Evolutionary conservation across 495 filamentous ascomycete species (phyloP).

Genomic region (Astrothelium subdiscretum): DNA sequence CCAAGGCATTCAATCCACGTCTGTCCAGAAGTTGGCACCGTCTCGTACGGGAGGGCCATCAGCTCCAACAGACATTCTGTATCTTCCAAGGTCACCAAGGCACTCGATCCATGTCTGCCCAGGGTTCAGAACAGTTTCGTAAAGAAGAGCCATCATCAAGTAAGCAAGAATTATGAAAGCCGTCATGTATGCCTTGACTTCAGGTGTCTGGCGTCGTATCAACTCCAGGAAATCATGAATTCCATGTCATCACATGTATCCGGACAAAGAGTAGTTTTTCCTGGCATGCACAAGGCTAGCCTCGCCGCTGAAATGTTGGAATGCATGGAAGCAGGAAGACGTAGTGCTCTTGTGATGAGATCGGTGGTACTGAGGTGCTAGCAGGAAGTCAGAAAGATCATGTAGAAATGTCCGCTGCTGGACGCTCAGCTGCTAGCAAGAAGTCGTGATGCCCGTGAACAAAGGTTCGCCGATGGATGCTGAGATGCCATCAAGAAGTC

Average conservation of each 20-base stretch:
- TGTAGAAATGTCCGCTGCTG: slow-evolving; percentile 55
- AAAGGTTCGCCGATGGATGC: slow-evolving; percentile 56
- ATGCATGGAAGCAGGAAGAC: too few relatives aligned
- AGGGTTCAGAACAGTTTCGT: slow-evolving; percentile 64
- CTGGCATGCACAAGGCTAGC: slow-evolving; percentile 49
- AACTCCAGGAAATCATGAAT: slow-evolving; percentile 72
- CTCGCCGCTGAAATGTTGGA: too few relatives aligned
- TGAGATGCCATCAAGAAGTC: slow-evolving; percentile 73
- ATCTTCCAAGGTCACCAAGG: slow-evolving; percentile 63
- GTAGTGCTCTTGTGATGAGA: too few relatives aligned
- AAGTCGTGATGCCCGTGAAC: slow-evolving; percentile 75
- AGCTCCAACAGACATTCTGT: slow-evolving; percentile 71
- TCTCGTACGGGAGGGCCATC: slow-evolving; percentile 62
- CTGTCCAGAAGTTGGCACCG: slow-evolving; percentile 61
- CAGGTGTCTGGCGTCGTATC: slow-evolving; percentile 55
- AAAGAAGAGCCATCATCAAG: slow-evolving; percentile 64
- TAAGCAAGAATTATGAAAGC: slow-evolving; percentile 74
- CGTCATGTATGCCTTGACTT: slow-evolving; percentile 65
- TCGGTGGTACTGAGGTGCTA: slow-evolving; percentile 70
- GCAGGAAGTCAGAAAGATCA: slow-evolving; percentile 73
- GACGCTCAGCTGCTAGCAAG: slow-evolving; percentile 67
- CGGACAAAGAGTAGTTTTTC: slow-evolving; percentile 70
- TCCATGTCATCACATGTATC: slow-evolving; percentile 73
- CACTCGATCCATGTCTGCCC: slow-evolving; percentile 88
- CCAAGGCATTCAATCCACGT: slow-evolving; percentile 89